phyloP scores from a whole-genome alignment of 768 basidiomycete genomes.

The Phallus indusiatus region DNA sequence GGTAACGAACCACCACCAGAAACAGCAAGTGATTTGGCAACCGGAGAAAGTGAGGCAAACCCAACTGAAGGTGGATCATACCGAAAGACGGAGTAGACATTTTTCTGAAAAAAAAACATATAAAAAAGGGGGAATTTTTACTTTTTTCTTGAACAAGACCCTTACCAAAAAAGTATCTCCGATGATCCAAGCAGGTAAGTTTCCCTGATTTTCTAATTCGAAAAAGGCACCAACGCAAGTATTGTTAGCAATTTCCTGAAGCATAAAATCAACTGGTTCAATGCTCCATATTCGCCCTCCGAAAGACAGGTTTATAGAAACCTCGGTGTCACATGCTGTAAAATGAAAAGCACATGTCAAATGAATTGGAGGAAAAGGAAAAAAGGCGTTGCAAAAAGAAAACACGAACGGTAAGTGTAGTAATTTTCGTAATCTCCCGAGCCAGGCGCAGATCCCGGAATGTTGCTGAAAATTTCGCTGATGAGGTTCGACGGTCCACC shows the following conservation, averaged over 20 bases:
- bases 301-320: slow-evolving; percentile 63
- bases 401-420: slow-evolving; percentile 45
- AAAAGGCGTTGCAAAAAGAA: neutral
- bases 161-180: slow-evolving; percentile 73
- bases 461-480: slow-evolving; percentile 57
- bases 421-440: slow-evolving; percentile 69
- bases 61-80: slow-evolving; percentile 73
- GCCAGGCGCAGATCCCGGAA: slow-evolving; percentile 56
- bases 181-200: slow-evolving; percentile 68
- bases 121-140: neutral
- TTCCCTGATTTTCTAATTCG: slow-evolving; percentile 40
- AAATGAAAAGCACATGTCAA: neutral
- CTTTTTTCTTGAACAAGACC: neutral
- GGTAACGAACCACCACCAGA: slow-evolving; percentile 9
- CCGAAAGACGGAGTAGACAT: slow-evolving; percentile 87
- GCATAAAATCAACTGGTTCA: slow-evolving; percentile 66
- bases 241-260: slow-evolving; percentile 42
- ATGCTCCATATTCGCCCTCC: slow-evolving; percentile 73
- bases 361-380: too few species aligned
- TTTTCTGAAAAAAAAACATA: slow-evolving; percentile 49
- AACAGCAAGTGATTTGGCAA: slow-evolving; percentile 22
- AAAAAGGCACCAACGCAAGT: slow-evolving; percentile 86
- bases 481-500: slow-evolving; percentile 67
- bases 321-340: slow-evolving; percentile 35
- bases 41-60: slow-evolving; percentile 63